Conservation (phyloP, 2,329 filamentous ascomycete species). For the Penicillium rolfsii region DNA sequence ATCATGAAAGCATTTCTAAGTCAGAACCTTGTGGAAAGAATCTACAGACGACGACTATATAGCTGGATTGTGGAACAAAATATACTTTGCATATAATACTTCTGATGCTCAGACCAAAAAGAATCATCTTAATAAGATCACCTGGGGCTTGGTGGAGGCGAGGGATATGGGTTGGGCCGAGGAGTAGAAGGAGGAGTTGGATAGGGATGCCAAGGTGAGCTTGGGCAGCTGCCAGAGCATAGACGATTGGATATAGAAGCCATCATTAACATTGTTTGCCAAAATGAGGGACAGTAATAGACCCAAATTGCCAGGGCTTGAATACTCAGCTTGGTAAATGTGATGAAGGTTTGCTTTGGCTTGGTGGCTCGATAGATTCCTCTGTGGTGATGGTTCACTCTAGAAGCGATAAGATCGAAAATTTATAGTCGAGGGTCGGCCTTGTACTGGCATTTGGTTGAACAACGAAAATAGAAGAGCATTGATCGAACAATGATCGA, state of each 20-base stretch:
- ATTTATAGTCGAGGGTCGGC: background rate
- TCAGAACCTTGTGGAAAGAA: too few relatives aligned
- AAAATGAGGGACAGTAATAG: background rate
- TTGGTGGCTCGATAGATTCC: background rate
- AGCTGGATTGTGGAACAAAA: background rate
- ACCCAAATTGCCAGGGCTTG: background rate
- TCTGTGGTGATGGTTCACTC: background rate
- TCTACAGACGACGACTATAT: background rate
- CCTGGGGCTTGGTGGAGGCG: background rate
- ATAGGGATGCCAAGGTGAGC: constrained; percentile 2
- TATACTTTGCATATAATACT: background rate
- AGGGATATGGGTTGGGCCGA: background rate
- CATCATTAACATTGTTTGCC: background rate
- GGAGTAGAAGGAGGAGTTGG: constrained; percentile 1
- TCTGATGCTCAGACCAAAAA: background rate
- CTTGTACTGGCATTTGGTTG: background rate
- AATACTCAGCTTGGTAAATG: background rate
- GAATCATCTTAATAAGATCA: background rate
- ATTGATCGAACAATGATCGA: background rate
- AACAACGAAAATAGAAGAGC: background rate
- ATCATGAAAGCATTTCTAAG: too few relatives aligned
- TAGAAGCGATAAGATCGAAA: background rate
- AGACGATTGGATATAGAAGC: background rate
- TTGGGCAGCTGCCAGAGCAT: background rate
- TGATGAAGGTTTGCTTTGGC: background rate